Percentiles rank a stretch among this genome's conserved stretches.
These are phyloP conservation scores for Strigomonas galati DNA, from an alignment of 208 protist genomes.

Conservation along the genomic window DNA sequence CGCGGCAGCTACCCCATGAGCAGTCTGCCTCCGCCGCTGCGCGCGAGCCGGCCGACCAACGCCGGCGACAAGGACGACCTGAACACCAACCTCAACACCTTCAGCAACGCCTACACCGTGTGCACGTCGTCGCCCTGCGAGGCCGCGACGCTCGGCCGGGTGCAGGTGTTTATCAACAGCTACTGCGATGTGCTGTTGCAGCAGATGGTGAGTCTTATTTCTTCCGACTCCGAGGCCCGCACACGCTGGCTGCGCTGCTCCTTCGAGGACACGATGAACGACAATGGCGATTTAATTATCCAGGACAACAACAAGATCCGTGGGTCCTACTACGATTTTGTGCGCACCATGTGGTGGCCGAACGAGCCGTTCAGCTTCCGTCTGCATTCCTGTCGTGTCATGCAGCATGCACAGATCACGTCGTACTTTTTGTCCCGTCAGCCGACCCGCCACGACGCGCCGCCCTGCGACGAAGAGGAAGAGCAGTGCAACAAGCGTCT, in stretches of 20 bases:
- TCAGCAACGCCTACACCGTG: background rate
- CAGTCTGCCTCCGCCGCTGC: background rate
- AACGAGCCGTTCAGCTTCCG: constrained; percentile 27
- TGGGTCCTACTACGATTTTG: background rate
- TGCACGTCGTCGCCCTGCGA: background rate
- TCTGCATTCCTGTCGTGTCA: constrained; percentile 28
- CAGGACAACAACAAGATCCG: background rate
- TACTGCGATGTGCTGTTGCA: constrained; percentile 39
- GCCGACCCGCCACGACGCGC: constrained; percentile 3
- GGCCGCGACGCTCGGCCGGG: constrained; percentile 19
- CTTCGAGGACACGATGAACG: no score
- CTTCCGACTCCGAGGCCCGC: background rate
- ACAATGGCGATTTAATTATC: background rate
- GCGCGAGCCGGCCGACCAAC: background rate
- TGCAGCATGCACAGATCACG: constrained; percentile 40
- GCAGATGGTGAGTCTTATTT: constrained; percentile 18
- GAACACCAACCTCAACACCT: background rate
- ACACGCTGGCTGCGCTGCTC: no score
- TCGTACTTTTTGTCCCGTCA: constrained; percentile 9
- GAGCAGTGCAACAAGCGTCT: background rate
- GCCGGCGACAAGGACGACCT: background rate
- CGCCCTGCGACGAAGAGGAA: constrained; percentile 15
- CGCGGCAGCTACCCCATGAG: background rate
- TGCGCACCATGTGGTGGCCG: constrained; percentile 57
- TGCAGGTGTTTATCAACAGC: constrained; percentile 37